phyloP scores from a whole-genome alignment of 306 rosid genomes.

The Quercus rubra region DNA sequence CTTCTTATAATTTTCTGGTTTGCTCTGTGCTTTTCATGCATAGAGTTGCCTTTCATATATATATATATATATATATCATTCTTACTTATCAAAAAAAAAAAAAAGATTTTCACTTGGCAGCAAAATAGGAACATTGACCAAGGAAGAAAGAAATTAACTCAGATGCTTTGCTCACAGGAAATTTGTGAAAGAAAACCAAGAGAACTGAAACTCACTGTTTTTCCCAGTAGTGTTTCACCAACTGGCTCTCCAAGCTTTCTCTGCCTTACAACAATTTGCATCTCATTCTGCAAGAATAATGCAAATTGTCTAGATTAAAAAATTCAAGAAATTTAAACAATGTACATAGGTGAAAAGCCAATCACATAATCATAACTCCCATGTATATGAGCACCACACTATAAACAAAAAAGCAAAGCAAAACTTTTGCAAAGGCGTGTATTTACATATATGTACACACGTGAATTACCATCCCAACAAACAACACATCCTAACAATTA shows the following conservation, averaged over 20 bases:
- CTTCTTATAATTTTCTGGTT: too few relatives aligned
- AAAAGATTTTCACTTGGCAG: neutral
- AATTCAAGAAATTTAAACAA: neutral
- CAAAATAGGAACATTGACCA: neutral
- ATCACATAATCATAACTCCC: neutral
- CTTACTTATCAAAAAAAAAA: neutral
- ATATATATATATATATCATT: too few relatives aligned
- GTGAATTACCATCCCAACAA: neutral
- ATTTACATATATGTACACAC: neutral
- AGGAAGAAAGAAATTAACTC: neutral
- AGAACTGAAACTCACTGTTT: conserved; percentile 63
- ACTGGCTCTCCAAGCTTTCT: conserved; percentile 73
- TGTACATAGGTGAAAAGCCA: neutral
- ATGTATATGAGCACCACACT: neutral
- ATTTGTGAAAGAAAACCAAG: neutral
- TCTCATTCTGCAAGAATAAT: conserved; percentile 57
- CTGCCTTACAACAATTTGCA: conserved; percentile 60
- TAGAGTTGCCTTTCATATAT: too few relatives aligned
- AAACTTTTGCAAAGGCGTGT: neutral
- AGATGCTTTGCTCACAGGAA: neutral
- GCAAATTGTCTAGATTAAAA: neutral
- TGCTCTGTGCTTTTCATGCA: too few relatives aligned
- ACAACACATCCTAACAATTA: neutral
- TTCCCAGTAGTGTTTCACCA: conserved; percentile 74
- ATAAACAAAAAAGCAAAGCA: neutral